Base-by-base conservation (phyloP, 257 asterid species). In the Paraleonurus japonicus region DNA sequence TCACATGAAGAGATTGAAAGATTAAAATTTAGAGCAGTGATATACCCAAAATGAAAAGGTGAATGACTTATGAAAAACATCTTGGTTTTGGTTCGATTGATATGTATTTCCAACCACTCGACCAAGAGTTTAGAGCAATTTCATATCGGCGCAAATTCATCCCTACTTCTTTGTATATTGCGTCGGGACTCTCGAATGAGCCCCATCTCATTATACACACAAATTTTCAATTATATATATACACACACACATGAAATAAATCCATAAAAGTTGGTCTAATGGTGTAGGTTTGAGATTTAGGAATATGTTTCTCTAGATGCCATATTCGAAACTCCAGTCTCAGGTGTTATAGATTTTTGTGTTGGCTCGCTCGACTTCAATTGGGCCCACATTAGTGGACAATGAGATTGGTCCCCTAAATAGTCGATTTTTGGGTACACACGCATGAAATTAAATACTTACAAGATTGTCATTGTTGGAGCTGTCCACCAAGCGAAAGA, bases 101-200 rank as follows among this genome's bases (percentile, higher is more conserved):
- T 61, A 39, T 89, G 84, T 41, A 85, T 53, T 72, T 86, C 90
- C 67, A 86, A 48, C 96, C 96, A 89, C n/a, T 89, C 0, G 88
- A 80, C 93, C 96, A 86, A 7, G 87, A 83, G 69, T 75, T 83
- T 23, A 89, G 72, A 5, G 86, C 93, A 88, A 86, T 83, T 67
- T 83, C 88, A n/a, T 85, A 89, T 65, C 82, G 59, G 0, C 76
- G 78, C 23, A 2, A 1, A 63, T 4, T 48, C 78, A 65, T 77
- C 19, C 66, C 32, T 47, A 85, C 80, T 10, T 78, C 81, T 62
- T 81, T 75, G 82, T 83, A 75, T 16, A 82, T 72, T 24, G 86
- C 83, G 9, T 85, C 83, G 0, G 85, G 33, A 51, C 70, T 72
- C 39, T 72, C 83, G 17, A 86, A 80, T 17, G 96, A 83, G 45